Base-by-base conservation (phyloP, 225 moss, liverwort and hornwort genomes). In the Polytrichum formosum region DNA sequence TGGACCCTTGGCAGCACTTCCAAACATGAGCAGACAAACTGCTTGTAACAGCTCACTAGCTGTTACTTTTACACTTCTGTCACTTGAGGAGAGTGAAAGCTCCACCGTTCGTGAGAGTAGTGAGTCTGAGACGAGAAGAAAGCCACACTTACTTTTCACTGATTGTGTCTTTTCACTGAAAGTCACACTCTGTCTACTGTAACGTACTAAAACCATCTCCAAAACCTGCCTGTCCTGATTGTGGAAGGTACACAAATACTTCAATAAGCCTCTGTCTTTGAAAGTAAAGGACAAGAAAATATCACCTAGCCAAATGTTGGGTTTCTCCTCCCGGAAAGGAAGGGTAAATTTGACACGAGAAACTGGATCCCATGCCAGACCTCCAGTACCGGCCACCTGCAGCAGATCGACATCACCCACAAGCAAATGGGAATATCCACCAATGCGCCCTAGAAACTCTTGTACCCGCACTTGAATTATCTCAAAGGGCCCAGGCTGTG, bases 21-120 rank as follows among this genome's bases (percentile, higher is more conserved):
- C 96, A 64, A 96, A 89, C 96, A 96, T 96, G 68, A 96, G 83
- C 77, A 93, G 80, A 73, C 93, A 96, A 72, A 96, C 75, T 68
- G 91, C 96, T 61, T 96, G 96, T 67, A 96, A 79, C 72, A 96
- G 93, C 77, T 96, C 96, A 82, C 88, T 90, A 35, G 93, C 96
- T 33, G 85, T 81, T 55, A 96, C 93, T 89, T 96, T 96, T 56
- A 84, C 87, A 54, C 90, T 82, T 27, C 96, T 80, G 59, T 93
- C 96, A 81, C 91, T 96, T 59, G 96, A 96, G 23, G 87, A 93
- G 25, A 93, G 74, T 55, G 91, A 90, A 74, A 96, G 78, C 83
- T 96, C 96, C 74, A 93, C 87, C 55, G 89, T 90, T 67, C 93
- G 79, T 26, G 90, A 77, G 56, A 96, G 73, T 30, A 96, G 73